Conservation (phyloP, 2,329 filamentous ascomycete species). For the Diplocarpon mali region DNA sequence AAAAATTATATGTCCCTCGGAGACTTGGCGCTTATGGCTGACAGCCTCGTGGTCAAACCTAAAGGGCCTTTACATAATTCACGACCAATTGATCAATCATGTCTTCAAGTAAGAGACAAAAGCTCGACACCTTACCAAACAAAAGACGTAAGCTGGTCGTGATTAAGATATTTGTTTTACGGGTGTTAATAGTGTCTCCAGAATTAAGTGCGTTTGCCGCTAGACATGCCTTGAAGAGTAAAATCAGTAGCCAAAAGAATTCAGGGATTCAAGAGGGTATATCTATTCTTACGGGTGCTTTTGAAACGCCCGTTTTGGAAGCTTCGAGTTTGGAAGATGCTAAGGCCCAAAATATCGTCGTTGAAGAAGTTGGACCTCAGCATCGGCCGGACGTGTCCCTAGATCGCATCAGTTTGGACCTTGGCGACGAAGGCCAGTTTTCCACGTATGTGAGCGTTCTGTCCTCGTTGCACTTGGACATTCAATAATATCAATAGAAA, state of each 20-base stretch:
- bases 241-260: constrained; percentile 1
- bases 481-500: constrained; percentile 21
- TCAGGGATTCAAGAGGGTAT: not conserved
- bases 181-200: constrained; percentile 14
- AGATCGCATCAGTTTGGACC: not conserved
- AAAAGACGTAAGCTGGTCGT: constrained; percentile 27
- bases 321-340: not conserved
- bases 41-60: no score
- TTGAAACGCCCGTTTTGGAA: not conserved
- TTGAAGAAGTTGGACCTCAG: not conserved
- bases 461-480: not conserved
- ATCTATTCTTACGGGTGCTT: not conserved
- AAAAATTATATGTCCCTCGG: constrained; percentile 14
- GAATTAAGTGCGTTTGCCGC: constrained; percentile 26
- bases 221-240: constrained; percentile 18
- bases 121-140: constrained; percentile 29
- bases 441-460: constrained; percentile 8
- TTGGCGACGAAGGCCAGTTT: constrained; percentile 3
- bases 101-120: constrained; percentile 32
- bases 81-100: constrained; percentile 4
- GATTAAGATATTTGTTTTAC: not conserved
- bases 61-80: no score
- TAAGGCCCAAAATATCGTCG: not conserved
- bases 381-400: not conserved
- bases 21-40: no score